Evolutionary conservation across 1,139 yeast species (phyloP).

Genomic region (Magnusiomyces paraingens): DNA sequence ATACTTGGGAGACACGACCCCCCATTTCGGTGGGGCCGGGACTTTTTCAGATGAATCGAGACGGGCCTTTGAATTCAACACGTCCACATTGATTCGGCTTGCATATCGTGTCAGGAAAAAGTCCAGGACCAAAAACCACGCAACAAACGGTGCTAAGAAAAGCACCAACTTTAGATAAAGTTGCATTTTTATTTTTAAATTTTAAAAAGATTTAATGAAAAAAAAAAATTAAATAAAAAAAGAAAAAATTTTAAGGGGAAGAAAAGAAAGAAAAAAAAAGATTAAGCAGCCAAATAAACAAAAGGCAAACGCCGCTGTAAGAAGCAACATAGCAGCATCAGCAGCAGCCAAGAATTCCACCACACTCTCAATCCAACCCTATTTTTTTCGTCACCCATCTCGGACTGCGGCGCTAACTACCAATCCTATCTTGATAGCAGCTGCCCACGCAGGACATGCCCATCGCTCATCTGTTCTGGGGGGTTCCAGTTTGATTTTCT

Average conservation of each 20-base stretch:
- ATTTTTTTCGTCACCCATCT: not conserved
- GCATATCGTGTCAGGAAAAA: constrained; percentile 13
- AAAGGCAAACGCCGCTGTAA: not conserved
- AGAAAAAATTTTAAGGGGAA: not conserved
- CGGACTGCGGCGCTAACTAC: constrained; percentile 1
- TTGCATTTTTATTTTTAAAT: constrained; percentile 7
- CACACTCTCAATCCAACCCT: not conserved
- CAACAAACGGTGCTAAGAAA: constrained; percentile 7
- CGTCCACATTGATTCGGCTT: constrained; percentile 10
- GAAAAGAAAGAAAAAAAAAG: not conserved
- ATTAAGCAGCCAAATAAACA: not conserved
- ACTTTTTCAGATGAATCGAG: constrained; percentile 6
- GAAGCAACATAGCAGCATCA: no score
- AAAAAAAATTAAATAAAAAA: not conserved
- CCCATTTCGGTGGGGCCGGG: constrained; percentile 3
- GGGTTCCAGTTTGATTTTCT: not conserved
- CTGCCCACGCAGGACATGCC: not conserved
- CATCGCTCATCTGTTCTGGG: not conserved
- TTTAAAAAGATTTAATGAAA: not conserved
- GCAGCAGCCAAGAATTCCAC: not conserved
- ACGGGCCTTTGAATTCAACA: constrained; percentile 8
- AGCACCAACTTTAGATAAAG: constrained; percentile 11
- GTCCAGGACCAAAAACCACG: constrained; percentile 6
- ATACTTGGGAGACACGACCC: constrained; percentile 15
- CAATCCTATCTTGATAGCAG: not conserved